phyloP scores from a whole-genome alignment of 2,329 filamentous ascomycete species.

The Phoma sp. region DNA sequence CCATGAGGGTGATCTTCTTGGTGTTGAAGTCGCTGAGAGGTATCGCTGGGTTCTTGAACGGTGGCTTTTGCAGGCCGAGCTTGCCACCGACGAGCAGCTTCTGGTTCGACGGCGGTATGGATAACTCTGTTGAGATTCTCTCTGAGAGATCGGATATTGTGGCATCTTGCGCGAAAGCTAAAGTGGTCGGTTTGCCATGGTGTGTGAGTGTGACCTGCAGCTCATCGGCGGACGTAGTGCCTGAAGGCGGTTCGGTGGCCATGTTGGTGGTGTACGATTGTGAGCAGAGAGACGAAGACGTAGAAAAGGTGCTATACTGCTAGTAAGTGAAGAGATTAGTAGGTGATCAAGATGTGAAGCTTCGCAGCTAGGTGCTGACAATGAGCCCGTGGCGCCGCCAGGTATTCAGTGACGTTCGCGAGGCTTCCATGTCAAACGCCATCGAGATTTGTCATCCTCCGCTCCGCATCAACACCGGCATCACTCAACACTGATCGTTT shows the following conservation, averaged over 20 bases:
- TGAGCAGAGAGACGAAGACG: background rate
- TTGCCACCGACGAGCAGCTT: conserved; percentile 72
- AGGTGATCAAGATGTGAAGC: conserved; percentile 37
- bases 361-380: conserved; percentile 31
- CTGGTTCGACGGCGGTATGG: conserved; percentile 68
- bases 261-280: conserved; percentile 13
- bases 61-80: conserved; percentile 67
- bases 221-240: conserved; percentile 22
- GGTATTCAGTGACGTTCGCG: conserved; percentile 43
- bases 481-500: background rate
- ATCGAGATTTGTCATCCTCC: conserved; percentile 45
- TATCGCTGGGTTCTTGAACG: conserved; percentile 65
- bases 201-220: conserved; percentile 59
- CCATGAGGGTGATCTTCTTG: conserved; percentile 71
- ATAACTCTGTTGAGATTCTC: conserved; percentile 62
- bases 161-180: conserved; percentile 57
- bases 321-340: conserved; percentile 33
- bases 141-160: conserved; percentile 66
- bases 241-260: conserved; percentile 18
- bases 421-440: conserved; percentile 43
- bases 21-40: conserved; percentile 57
- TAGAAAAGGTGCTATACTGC: conserved; percentile 13
- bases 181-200: conserved; percentile 58
- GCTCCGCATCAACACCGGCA: background rate
- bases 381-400: conserved; percentile 19